Evolutionary conservation across 139 green algal species (phyloP).

Genomic region (Deuterostichococcus epilithicus): DNA sequence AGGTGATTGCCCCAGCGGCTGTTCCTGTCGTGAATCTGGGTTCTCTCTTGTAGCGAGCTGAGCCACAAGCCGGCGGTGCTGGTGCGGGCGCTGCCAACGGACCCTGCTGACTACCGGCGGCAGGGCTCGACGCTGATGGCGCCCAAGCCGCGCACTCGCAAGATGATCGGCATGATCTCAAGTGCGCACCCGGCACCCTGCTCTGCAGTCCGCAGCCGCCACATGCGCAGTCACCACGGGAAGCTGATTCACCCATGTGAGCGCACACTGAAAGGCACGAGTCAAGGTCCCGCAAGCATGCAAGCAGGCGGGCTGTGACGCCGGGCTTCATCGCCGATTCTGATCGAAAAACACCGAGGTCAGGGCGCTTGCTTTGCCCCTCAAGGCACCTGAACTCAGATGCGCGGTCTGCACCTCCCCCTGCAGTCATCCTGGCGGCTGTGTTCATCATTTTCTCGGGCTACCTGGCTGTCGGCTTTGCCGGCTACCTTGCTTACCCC

Average conservation of each 20-base stretch:
- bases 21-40: too few relatives aligned
- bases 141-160: conserved; percentile 6
- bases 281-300: too few relatives aligned
- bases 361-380: too few relatives aligned
- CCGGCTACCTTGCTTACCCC: conserved; percentile 63
- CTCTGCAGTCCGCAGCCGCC: too few relatives aligned
- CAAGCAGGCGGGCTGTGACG: too few relatives aligned
- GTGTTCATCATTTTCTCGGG: conserved; percentile 36
- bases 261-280: too few relatives aligned
- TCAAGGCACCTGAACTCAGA: neutral
- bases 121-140: neutral
- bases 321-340: too few relatives aligned
- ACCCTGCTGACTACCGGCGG: neutral
- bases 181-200: neutral
- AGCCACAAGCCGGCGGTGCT: neutral
- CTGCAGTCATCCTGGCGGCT: conserved; percentile 24
- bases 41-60: conserved; percentile 11
- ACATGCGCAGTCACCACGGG: too few relatives aligned
- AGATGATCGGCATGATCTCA: conserved; percentile 11
- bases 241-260: too few relatives aligned
- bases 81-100: neutral
- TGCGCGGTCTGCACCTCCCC: neutral
- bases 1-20: too few relatives aligned
- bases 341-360: too few relatives aligned
- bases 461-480: conserved; percentile 47